Evolutionary conservation across 768 basidiomycete genomes (phyloP), one percentile per base, ranked within the genome.

Genomic region (Pulveroboletus frians): DNA sequence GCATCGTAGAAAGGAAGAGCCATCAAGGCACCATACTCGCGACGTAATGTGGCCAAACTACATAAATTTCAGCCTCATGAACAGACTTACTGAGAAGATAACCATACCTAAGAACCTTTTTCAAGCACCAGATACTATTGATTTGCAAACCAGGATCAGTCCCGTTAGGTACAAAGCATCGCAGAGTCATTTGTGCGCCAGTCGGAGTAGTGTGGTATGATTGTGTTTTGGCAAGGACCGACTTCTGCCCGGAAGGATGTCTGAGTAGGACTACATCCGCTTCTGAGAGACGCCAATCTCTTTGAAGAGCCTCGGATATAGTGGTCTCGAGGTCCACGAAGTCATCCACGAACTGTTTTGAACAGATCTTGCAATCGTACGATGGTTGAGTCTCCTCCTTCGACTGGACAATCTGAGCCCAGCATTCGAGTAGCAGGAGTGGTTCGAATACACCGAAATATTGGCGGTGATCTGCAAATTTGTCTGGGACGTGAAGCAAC

Each of bases 21-120:
- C 59, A 84, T 74, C 8, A 99, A 75, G 11, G 94, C 92, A 10
- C 79, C 84, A 64, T 92, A 99, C 71, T 99, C 96, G 39, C 96
- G 85, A 57, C 92, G 81, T 21, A 94, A 73, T 0, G 96, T 99
- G 53, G 85, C 90, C 56, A 99, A 70, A 54, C 96, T 99, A 43
- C 23, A 41, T 38, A 36, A 47, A 10, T 1, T 32, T 60, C 18
- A 52, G 44, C n/a, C 44, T 55, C 50, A 31, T 10, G 10, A 23
- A 35, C 45, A 10, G 17, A 39, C 30, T 3, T 17, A 50, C 18
- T 27, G 14, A 39, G 30, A 11, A 30, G 47, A 46, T 37, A 29
- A 11, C 32, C 34, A 21, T 57, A 93, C 95, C 88, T 88, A 52
- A 92, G 78, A 15, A 94, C 78, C 65, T 91, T 94, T 56, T 76